Evolutionary conservation across 2,329 filamentous ascomycete genomes (phyloP), one percentile per base, ranked within the genome.

Genomic region (Calonectria multiphialidica): DNA sequence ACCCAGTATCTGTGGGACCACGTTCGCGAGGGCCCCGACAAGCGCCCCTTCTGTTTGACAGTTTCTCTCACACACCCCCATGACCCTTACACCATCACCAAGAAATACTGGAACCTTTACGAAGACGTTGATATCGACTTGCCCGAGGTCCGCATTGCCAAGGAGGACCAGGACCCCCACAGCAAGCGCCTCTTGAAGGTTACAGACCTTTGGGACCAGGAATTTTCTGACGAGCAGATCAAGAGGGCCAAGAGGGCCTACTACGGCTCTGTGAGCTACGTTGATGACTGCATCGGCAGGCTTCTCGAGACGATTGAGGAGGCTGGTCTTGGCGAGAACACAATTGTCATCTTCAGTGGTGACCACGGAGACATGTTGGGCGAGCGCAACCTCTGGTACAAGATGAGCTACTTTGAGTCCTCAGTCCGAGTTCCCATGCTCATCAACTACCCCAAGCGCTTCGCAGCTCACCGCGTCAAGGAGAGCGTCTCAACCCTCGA

Each of bases 281-380:
- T 98, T 25, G 96, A 98, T 81, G 94, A 97, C 84, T 96, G 96
- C 84, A 93, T 98, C 76, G 96, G 96, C 70, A 93, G 93, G 81
- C 89, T 98, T 40, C 87, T 98, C 28, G 88, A 91, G 73, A 93
- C 94, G 0, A 87, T 98, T 21, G 93, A 95, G 82, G 90, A 95
- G 72, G 96, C 95, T 80, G 90, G 92, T 8, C 87, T 98, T 53
- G 93, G 93, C 72, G 92, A 98, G 40, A 91, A 98, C 84, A 98
- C 96, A 15, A 95, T 98, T 78, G 88, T 98, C 79, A 92, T 98
- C 76, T 98, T 98, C 85, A 96, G 93, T 71, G 95, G 96, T 53
- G 96, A 98, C 82, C 96, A 98, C 81, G 96, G 96, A 68, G 96
- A 98, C 84, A 98, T 98, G 96, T 90, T 98, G 9, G 96, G 96